These are phyloP conservation scores for Pestalotiopsis sp. DNA, from an alignment of 2,329 filamentous ascomycete species.

Conservation along the genomic window DNA sequence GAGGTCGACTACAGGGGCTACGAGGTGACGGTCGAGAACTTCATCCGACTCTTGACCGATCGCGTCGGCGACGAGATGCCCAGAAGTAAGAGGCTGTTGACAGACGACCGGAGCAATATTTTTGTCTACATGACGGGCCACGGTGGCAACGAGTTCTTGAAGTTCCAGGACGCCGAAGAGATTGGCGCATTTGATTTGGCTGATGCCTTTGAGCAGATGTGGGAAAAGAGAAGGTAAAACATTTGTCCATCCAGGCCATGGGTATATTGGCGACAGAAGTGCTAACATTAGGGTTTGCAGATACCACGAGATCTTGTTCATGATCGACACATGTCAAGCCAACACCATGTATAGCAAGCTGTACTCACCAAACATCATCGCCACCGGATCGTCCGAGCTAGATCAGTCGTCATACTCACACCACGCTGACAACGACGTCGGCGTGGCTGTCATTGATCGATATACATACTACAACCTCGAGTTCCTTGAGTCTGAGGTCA, in stretches of 20 bases:
- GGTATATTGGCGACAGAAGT: background rate
- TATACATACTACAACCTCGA: constrained; percentile 99
- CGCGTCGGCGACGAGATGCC: constrained; percentile 94
- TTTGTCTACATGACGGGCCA: constrained; percentile 99
- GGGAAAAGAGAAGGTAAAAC: constrained; percentile 94
- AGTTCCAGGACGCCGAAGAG: constrained; percentile 98
- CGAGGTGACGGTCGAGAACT: constrained; percentile 98
- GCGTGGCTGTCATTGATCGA: constrained; percentile 95
- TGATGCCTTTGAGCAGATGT: constrained; percentile 99
- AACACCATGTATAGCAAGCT: constrained; percentile 99
- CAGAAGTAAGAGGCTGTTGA: constrained; percentile 88
- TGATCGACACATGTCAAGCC: constrained; percentile 99
- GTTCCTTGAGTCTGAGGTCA: constrained; percentile 89
- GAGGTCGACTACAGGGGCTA: constrained; percentile 98
- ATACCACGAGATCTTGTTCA: constrained; percentile 97
- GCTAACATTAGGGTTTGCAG: constrained; percentile 39
- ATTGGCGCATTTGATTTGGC: constrained; percentile 96
- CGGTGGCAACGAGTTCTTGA: constrained; percentile 95
- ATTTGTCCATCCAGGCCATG: background rate
- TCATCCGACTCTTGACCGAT: constrained; percentile 93
- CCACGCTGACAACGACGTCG: constrained; percentile 96
- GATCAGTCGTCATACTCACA: constrained; percentile 97
- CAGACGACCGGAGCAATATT: constrained; percentile 94
- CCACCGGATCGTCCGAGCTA: constrained; percentile 93
- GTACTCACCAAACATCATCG: constrained; percentile 97